Evolutionary conservation across 257 asterid genomes (phyloP).

Genomic region (Ilex aquifolium): DNA sequence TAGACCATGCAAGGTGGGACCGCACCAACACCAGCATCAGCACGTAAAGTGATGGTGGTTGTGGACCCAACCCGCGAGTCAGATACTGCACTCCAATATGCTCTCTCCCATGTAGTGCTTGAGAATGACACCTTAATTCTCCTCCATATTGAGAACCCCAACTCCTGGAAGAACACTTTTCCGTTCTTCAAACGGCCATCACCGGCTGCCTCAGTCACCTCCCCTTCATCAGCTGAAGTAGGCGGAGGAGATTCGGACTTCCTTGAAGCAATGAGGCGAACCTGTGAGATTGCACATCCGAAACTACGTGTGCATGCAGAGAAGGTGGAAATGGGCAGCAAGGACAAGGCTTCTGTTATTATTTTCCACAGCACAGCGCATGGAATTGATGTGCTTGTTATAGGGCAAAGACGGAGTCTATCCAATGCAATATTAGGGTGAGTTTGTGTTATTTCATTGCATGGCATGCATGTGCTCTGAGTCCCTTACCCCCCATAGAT

Average conservation of each 20-base stretch:
- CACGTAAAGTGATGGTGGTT: slow-evolving; percentile 68
- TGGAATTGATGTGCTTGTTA: slow-evolving; percentile 46
- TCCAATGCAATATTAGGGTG: slow-evolving; percentile 63
- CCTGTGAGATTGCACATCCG: slow-evolving; percentile 36
- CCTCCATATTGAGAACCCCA: slow-evolving; percentile 45
- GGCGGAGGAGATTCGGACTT: slow-evolving; percentile 36
- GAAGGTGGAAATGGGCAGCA: slow-evolving; percentile 46
- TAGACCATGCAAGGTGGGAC: slow-evolving; percentile 34
- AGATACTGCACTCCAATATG: slow-evolving; percentile 60
- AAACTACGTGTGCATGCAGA: slow-evolving; percentile 38
- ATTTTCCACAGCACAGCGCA: slow-evolving; percentile 32
- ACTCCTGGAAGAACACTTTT: slow-evolving; percentile 47
- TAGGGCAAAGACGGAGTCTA: slow-evolving; percentile 56
- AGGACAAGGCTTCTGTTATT: slow-evolving; percentile 58
- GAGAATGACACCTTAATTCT: slow-evolving; percentile 52
- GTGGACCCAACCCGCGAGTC: slow-evolving; percentile 71
- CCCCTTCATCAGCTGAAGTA: background rate
- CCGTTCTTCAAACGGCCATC: slow-evolving; percentile 34
- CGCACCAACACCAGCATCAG: slow-evolving; percentile 12
- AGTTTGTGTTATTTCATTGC: slow-evolving; percentile 7
- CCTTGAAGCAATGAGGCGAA: slow-evolving; percentile 51
- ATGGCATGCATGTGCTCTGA: background rate
- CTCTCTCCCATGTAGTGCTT: slow-evolving; percentile 51
- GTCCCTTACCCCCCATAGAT: background rate
- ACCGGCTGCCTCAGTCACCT: slow-evolving; percentile 5